Evolutionary conservation across 192 early-diverging fungal species (phyloP).

Genomic region (Gamsiella multidivaricata): DNA sequence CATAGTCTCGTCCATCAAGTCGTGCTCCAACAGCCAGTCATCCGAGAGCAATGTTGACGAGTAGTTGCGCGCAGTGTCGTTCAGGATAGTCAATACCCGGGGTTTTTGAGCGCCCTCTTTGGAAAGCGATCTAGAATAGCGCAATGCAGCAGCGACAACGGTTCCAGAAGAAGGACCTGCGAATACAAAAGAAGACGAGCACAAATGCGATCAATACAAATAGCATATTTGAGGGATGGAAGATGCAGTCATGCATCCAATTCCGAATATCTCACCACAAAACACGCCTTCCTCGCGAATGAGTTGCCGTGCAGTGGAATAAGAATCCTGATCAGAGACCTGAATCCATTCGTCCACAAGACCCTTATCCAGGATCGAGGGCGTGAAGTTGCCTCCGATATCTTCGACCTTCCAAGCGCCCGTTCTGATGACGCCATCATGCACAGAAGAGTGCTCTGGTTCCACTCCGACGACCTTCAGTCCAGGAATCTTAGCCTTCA

Average conservation of each 20-base stretch:
- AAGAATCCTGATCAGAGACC: conserved; percentile 76
- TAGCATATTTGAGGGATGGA: not conserved
- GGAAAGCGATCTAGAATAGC: conserved; percentile 51
- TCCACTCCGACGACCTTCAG: conserved; percentile 77
- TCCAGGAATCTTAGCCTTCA: conserved; percentile 64
- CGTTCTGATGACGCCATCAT: conserved; percentile 39
- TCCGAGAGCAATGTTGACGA: conserved; percentile 74
- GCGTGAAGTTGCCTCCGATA: conserved; percentile 73
- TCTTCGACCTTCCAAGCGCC: conserved; percentile 78
- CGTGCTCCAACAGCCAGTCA: conserved; percentile 84
- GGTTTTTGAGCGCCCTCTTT: conserved; percentile 31
- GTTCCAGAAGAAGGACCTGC: conserved; percentile 73
- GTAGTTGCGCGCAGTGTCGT: conserved; percentile 79
- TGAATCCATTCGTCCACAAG: conserved; percentile 74
- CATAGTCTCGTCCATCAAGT: conserved; percentile 73
- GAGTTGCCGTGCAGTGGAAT: conserved; percentile 73
- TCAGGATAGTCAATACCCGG: conserved; percentile 67
- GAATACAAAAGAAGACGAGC: not conserved
- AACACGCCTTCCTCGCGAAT: conserved; percentile 70
- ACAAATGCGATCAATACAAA: not conserved
- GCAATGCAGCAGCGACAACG: conserved; percentile 70
- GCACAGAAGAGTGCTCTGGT: conserved; percentile 70
- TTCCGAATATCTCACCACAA: conserved; percentile 49
- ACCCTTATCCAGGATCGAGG: conserved; percentile 60
- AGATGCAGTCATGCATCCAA: no score